These are phyloP conservation scores for Crithidia sp. DNA, from an alignment of 208 protist genomes.

Conservation along the genomic window DNA sequence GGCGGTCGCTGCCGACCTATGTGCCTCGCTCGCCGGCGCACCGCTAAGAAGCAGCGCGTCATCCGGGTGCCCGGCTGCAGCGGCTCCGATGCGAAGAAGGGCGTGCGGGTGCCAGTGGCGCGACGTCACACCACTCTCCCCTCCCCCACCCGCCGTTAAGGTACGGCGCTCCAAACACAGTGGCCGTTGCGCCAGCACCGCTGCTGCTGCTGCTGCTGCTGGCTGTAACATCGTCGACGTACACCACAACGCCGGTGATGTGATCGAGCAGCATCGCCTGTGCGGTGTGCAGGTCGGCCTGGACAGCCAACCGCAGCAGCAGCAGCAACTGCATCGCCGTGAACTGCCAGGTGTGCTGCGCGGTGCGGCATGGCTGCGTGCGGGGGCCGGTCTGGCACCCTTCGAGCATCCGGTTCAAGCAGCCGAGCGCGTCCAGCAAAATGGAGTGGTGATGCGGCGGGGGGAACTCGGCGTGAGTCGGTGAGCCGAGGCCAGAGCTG, in stretches of 20 bases:
- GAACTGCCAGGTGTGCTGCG: slow-evolving; percentile 36
- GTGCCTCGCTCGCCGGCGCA: neutral
- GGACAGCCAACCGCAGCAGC: slow-evolving; percentile 39
- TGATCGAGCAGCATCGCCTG: slow-evolving; percentile 52
- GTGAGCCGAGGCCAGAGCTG: slow-evolving; percentile 4
- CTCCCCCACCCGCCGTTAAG: no score
- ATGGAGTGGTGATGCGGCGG: slow-evolving; percentile 9
- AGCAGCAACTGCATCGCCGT: slow-evolving; percentile 31
- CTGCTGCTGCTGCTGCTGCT: no score
- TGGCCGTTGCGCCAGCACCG: no score
- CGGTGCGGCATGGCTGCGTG: slow-evolving; percentile 23
- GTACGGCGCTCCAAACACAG: no score
- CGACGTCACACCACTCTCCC: neutral
- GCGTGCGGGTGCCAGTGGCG: slow-evolving; percentile 28
- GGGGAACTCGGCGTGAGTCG: neutral
- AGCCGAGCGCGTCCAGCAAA: slow-evolving; percentile 36
- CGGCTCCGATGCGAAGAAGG: slow-evolving; percentile 14
- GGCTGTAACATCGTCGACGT: slow-evolving; percentile 31
- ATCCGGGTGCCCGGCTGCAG: neutral
- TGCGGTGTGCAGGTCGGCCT: slow-evolving; percentile 23
- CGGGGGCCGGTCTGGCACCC: slow-evolving; percentile 23
- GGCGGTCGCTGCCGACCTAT: neutral
- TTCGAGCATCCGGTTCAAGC: slow-evolving; percentile 47
- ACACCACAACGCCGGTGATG: slow-evolving; percentile 33
- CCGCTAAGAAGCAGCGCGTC: neutral